Base-by-base conservation (phyloP, 768 basidiomycete genomes). In the Mycena rosella region DNA sequence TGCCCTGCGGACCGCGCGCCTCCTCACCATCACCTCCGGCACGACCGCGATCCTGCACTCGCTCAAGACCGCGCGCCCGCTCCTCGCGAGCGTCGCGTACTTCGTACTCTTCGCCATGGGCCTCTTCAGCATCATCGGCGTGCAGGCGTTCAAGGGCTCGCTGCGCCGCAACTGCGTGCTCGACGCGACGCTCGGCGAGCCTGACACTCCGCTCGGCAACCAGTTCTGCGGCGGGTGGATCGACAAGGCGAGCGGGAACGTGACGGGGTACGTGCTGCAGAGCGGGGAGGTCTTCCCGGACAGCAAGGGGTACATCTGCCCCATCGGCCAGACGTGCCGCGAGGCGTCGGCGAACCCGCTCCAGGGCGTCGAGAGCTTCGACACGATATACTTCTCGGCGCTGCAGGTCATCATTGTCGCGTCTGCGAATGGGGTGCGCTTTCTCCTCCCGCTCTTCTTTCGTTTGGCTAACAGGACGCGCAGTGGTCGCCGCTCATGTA, bases 21-120 rank as follows among this genome's bases (percentile, higher is more conserved):
- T 99, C 47, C 81, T 99, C 47, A 87, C 95, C 6, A 88, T 98
- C 64, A 97, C 96, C 2, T 89, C 89, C 68, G 97, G 97, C 79
- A 99, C 97, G 24, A 92, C 95, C 22, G 94, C 96, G 0, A 98
- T 99, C 74, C 91, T 99, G 84, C 92, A 90, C 65, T 96, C 94
- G 3, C 82, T 99, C 61, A 99, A 98, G 80, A 91, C 89, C 1
- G 96, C 96, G 0, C 88, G 91, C 26, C 96, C 96, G 0, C 81
- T 98, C n/a, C 87, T 99, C 11, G 89, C 95, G 6, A 91, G 91
- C 63, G 96, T 98, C 6, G 89, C 95, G 0, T 93, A 94, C 77
- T 98, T 98, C 75, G 92, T 98, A 18, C 70, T 96, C 24, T 98
- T 98, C 73, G 96, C 96, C 0, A 91, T 96, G 82, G 80, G 89